Evolutionary conservation across 164 flowering plant genomes (phyloP).

Genomic region (Nymphaea thermarum): DNA sequence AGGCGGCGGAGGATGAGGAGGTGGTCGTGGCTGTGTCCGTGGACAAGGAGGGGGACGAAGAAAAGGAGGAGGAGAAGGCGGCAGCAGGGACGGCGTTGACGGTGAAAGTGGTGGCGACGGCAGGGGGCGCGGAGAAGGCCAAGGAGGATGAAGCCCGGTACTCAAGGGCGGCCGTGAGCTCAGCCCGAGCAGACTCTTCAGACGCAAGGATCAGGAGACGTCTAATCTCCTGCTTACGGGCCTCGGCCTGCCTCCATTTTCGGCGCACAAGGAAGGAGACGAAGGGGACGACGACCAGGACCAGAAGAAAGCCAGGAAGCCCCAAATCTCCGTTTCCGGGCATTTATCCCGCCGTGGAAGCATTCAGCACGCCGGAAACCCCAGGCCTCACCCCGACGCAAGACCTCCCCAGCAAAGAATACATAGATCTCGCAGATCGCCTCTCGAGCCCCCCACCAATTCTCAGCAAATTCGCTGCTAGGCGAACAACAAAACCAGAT

Average conservation of each 20-base stretch:
- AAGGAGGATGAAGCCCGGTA: constrained; percentile 7
- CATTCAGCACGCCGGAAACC: background rate
- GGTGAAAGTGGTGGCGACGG: background rate
- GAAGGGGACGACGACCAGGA: constrained; percentile 17
- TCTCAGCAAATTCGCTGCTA: background rate
- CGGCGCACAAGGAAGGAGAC: constrained; percentile 26
- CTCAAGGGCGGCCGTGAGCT: constrained; percentile 41
- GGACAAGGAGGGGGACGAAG: too few relatives aligned
- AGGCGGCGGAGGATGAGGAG: background rate
- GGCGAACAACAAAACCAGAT: background rate
- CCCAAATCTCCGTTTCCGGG: constrained; percentile 52
- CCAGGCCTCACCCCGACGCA: background rate
- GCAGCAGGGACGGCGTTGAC: background rate
- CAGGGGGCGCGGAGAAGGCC: background rate
- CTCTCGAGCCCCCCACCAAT: background rate
- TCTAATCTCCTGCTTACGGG: constrained; percentile 54
- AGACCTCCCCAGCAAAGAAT: background rate
- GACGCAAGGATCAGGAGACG: constrained; percentile 46
- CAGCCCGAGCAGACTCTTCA: constrained; percentile 59
- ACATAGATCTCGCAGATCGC: background rate
- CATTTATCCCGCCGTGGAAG: constrained; percentile 36
- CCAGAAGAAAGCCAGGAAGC: constrained; percentile 29
- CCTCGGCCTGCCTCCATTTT: constrained; percentile 46
- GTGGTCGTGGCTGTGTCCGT: too few relatives aligned
- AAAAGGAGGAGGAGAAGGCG: background rate